phyloP scores from a whole-genome alignment of 805 yeast species.

The Starmerella stellata region DNA sequence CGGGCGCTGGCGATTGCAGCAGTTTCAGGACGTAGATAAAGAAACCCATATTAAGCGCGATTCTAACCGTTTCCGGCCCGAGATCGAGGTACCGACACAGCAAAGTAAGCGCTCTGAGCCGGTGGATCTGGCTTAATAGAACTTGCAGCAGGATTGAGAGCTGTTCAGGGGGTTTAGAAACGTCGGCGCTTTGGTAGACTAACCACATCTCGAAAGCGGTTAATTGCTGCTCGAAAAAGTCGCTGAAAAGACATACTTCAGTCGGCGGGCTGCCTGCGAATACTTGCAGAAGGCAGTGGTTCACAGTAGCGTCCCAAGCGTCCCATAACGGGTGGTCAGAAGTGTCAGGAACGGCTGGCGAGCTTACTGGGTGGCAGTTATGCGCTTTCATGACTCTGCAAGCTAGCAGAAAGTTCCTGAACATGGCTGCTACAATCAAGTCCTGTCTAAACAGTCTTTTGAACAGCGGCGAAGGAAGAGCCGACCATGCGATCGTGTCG shows the following conservation, averaged over 20 bases:
- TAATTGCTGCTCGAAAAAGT: constrained; percentile 86
- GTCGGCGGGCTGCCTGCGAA: constrained; percentile 23
- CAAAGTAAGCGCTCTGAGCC: constrained; percentile 70
- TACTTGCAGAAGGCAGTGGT: constrained; percentile 57
- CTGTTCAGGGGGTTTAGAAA: constrained; percentile 82
- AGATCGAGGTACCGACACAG: constrained; percentile 73
- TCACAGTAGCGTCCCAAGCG: constrained; percentile 93
- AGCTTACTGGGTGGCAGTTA: constrained; percentile 86
- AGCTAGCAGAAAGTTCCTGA: constrained; percentile 80
- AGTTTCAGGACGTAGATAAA: constrained; percentile 86
- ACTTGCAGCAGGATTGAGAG: constrained; percentile 87
- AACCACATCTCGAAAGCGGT: constrained; percentile 96
- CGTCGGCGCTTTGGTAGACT: constrained; percentile 59
- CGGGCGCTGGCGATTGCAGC: constrained; percentile 87
- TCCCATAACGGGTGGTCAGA: constrained; percentile 90
- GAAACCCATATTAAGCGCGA: constrained; percentile 83
- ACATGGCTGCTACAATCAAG: constrained; percentile 86
- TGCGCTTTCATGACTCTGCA: constrained; percentile 84
- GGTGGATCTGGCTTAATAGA: constrained; percentile 77
- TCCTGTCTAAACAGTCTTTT: constrained; percentile 86
- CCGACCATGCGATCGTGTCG: constrained; percentile 95
- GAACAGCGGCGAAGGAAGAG: constrained; percentile 70
- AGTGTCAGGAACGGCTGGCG: constrained; percentile 76
- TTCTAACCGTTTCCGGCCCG: constrained; percentile 95
- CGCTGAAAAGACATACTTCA: constrained; percentile 56